Evolutionary conservation across 129 eudicot genomes (phyloP).

Genomic region (Arctium lappa): DNA sequence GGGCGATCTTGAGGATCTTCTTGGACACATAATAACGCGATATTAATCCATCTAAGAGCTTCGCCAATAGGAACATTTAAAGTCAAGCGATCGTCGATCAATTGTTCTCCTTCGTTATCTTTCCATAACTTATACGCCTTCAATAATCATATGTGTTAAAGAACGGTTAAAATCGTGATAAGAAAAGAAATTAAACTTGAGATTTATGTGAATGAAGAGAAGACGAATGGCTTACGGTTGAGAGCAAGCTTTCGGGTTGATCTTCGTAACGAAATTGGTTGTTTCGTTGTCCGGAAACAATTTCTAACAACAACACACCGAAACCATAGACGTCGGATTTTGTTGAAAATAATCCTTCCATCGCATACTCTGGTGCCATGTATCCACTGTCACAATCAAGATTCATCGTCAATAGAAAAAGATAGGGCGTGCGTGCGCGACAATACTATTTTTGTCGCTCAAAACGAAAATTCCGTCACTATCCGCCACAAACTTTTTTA

Average conservation of each 20-base stretch:
- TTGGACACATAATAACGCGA: constrained; percentile 41
- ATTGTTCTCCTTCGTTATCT: constrained; percentile 19
- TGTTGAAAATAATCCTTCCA: constrained; percentile 33
- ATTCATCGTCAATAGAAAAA: background rate
- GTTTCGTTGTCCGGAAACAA: constrained; percentile 24
- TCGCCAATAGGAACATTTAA: background rate
- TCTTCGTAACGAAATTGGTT: constrained; percentile 9
- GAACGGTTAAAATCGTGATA: background rate
- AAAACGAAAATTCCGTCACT: background rate
- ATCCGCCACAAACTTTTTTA: background rate
- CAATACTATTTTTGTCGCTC: background rate
- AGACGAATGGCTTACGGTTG: background rate
- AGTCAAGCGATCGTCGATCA: constrained; percentile 18
- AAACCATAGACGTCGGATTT: constrained; percentile 41
- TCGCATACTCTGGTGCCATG: constrained; percentile 47
- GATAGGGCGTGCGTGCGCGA: too few relatives aligned
- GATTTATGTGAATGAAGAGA: background rate
- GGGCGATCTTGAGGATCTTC: constrained; percentile 37
- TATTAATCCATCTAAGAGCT: constrained; percentile 29
- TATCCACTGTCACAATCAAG: constrained; percentile 30
- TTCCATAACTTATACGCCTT: constrained; percentile 31
- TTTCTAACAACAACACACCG: constrained; percentile 33
- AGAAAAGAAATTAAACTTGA: background rate
- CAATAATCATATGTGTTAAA: background rate
- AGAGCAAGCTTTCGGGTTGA: constrained; percentile 10